These are phyloP conservation scores for Jaminaea rosea DNA, from an alignment of 1,284 basidiomycete genomes.

Conservation along the genomic window DNA sequence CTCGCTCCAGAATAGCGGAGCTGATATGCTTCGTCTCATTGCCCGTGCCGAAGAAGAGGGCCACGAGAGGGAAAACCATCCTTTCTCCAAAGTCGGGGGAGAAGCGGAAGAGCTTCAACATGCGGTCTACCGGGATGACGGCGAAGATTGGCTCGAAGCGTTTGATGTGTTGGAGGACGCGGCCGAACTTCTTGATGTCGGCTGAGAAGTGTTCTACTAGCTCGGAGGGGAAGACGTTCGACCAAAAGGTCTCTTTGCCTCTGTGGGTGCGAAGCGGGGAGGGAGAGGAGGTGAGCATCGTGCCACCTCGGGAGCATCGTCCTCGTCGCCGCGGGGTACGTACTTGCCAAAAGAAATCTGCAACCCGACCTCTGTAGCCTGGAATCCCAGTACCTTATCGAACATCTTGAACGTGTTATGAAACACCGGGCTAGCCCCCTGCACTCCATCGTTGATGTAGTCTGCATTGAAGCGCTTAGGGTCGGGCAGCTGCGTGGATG, in stretches of 20 bases:
- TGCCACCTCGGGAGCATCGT: too few relatives aligned
- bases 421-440: slow-evolving; percentile 35
- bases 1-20: slow-evolving; percentile 56
- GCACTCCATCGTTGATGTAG: slow-evolving; percentile 42
- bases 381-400: slow-evolving; percentile 30
- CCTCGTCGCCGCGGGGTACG: too few relatives aligned
- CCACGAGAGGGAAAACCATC: slow-evolving; percentile 57
- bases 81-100: slow-evolving; percentile 54
- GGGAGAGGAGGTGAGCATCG: too few relatives aligned
- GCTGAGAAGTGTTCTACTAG: slow-evolving; percentile 28
- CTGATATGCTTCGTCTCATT: slow-evolving; percentile 58
- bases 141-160: slow-evolving; percentile 36
- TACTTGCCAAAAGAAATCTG: slow-evolving; percentile 42
- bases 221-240: slow-evolving; percentile 37
- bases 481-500: slow-evolving; percentile 35
- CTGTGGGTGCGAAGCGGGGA: too few relatives aligned
- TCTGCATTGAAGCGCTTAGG: slow-evolving; percentile 29
- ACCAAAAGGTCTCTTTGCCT: slow-evolving; percentile 34
- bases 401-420: slow-evolving; percentile 41
- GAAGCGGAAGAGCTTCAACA: slow-evolving; percentile 36
- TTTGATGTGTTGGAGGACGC: slow-evolving; percentile 35
- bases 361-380: slow-evolving; percentile 31
- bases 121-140: slow-evolving; percentile 31
- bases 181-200: slow-evolving; percentile 39
- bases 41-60: slow-evolving; percentile 58